These are phyloP conservation scores for Madurella fahalii DNA, from an alignment of 2,329 filamentous ascomycete species.

Conservation along the genomic window DNA sequence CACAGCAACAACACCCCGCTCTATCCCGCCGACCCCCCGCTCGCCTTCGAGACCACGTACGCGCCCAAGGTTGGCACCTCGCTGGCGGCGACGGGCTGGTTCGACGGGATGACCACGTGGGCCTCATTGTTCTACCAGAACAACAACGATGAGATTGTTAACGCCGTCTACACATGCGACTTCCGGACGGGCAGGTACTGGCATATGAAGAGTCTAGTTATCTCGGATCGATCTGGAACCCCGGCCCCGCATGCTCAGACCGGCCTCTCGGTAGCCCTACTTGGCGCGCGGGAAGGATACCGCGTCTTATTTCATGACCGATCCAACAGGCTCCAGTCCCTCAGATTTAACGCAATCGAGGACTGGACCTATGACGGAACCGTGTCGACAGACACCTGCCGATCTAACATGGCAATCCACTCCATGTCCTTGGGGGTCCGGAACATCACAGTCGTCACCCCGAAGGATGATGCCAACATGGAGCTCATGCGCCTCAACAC, in stretches of 20 bases:
- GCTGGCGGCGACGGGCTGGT: constrained; percentile 34
- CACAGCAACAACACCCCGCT: constrained; percentile 14
- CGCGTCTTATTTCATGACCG: constrained; percentile 35
- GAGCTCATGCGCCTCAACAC: constrained; percentile 28
- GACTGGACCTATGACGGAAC: constrained; percentile 8
- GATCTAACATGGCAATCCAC: constrained; percentile 4
- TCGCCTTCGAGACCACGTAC: constrained; percentile 7
- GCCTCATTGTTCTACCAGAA: constrained; percentile 34
- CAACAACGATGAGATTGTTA: constrained; percentile 30
- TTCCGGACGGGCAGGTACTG: constrained; percentile 30
- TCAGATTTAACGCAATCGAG: constrained; percentile 5
- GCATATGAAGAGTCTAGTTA: constrained; percentile 11
- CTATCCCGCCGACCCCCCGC: constrained; percentile 8
- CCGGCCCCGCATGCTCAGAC: constrained; percentile 27
- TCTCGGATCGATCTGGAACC: constrained; percentile 12
- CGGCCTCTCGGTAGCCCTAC: constrained; percentile 30
- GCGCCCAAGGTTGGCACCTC: constrained; percentile 32
- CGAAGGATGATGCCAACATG: constrained; percentile 31
- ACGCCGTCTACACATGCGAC: constrained; percentile 32
- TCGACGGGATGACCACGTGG: constrained; percentile 23
- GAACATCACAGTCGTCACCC: constrained; percentile 33
- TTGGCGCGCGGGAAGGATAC: constrained; percentile 32
- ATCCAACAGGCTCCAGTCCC: not conserved
- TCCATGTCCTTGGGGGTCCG: constrained; percentile 12
- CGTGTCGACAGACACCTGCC: constrained; percentile 8